Evolutionary conservation across 305 asterid genomes (phyloP).

Genomic region (Salvia sclarea): DNA sequence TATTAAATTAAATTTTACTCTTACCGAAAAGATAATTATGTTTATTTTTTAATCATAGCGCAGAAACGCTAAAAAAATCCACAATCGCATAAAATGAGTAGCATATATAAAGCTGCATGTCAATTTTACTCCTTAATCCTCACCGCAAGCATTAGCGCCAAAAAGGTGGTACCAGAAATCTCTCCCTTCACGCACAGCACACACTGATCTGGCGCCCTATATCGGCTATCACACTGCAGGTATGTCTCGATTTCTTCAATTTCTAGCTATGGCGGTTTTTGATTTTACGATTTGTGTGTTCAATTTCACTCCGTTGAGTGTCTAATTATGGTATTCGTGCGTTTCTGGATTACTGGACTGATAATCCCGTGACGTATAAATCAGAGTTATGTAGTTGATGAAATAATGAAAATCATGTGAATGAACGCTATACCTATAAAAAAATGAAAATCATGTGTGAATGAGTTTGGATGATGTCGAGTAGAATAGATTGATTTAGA

Average conservation of each 20-base stretch:
- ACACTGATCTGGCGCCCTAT: background rate
- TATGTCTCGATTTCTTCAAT: slow-evolving; percentile 4
- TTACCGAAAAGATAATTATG: too few relatives aligned
- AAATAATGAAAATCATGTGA: background rate
- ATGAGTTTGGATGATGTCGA: background rate
- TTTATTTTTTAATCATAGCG: too few relatives aligned
- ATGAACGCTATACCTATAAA: too few relatives aligned
- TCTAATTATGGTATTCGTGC: background rate
- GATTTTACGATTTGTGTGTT: background rate
- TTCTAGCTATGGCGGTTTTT: slow-evolving; percentile 1
- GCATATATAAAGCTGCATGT: slow-evolving; percentile 9
- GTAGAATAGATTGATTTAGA: background rate
- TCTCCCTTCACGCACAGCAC: background rate
- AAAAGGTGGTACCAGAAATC: slow-evolving; percentile 18
- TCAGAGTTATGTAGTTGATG: too few relatives aligned
- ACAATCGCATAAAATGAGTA: background rate
- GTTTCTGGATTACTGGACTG: background rate
- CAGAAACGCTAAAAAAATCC: too few relatives aligned
- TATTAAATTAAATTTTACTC: too few relatives aligned
- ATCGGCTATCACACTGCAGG: background rate
- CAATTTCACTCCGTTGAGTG: background rate
- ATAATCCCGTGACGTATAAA: too few relatives aligned
- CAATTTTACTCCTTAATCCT: background rate
- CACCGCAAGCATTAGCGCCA: slow-evolving; percentile 20
- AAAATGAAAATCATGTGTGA: too few relatives aligned